Percentiles rank a stretch among this genome's conserved stretches.
Evolutionary conservation across 2,329 filamentous ascomycete species (phyloP).

Genomic region (Dendrostoma leiphaemia): DNA sequence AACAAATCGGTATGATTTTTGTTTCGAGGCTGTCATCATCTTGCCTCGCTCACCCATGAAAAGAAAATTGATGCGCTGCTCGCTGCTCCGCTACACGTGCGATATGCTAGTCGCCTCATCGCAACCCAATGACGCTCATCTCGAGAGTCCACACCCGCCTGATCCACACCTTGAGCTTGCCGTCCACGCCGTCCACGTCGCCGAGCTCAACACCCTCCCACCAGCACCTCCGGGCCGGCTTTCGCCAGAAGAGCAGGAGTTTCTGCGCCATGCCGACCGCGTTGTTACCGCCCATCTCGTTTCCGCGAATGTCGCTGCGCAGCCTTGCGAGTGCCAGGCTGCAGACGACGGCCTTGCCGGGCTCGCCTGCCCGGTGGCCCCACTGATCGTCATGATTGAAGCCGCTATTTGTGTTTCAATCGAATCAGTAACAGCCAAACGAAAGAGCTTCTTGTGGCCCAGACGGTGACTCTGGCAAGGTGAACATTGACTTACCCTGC

Average conservation of each 20-base stretch:
- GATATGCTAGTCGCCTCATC: conserved; percentile 40
- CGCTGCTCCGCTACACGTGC: not conserved
- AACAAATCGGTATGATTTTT: too few relatives aligned
- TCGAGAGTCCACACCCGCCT: conserved; percentile 96
- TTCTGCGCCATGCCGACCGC: conserved; percentile 98
- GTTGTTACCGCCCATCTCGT: conserved; percentile 64
- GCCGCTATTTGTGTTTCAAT: conserved; percentile 60
- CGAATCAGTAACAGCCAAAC: too few relatives aligned
- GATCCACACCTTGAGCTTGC: conserved; percentile 97
- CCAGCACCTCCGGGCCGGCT: conserved; percentile 94
- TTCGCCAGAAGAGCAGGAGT: conserved; percentile 94
- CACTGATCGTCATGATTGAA: conserved; percentile 95
- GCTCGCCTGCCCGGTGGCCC: conserved; percentile 96
- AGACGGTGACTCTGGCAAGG: too few relatives aligned
- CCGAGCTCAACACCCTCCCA: conserved; percentile 97
- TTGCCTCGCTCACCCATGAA: too few relatives aligned
- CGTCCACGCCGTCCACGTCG: conserved; percentile 84
- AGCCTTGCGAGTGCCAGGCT: conserved; percentile 90
- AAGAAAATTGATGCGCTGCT: too few relatives aligned
- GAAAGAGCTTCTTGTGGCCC: too few relatives aligned
- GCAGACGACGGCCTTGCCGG: conserved; percentile 98
- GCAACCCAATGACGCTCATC: conserved; percentile 91
- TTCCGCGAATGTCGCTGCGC: conserved; percentile 86
- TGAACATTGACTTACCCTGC: conserved; percentile 69
- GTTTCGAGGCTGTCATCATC: too few relatives aligned